Evolutionary conservation across 1,284 basidiomycete genomes (phyloP).

Genomic region (Puccinia polysora): DNA sequence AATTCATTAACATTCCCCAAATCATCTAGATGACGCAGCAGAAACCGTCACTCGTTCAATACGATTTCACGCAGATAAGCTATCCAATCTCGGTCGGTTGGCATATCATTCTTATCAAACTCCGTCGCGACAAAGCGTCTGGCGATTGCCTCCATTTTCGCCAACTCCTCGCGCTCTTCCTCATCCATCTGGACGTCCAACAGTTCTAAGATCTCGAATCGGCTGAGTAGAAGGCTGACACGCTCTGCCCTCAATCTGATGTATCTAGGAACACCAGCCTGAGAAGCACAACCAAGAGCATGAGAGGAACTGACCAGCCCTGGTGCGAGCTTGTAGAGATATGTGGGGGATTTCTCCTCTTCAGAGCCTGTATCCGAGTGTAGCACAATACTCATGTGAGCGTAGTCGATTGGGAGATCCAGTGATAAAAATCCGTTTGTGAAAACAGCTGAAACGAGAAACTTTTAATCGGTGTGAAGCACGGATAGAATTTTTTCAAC

Average conservation of each 20-base stretch:
- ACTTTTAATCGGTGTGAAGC: too few relatives aligned
- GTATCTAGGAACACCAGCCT: constrained; percentile 6
- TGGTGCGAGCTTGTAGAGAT: constrained; percentile 9
- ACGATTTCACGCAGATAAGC: neutral
- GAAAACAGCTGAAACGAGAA: neutral
- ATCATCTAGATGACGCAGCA: too few relatives aligned
- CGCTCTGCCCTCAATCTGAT: neutral
- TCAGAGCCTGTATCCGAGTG: neutral
- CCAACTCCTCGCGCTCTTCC: neutral
- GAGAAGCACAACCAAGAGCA: constrained; percentile 9
- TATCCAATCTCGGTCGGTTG: neutral
- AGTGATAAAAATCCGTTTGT: neutral
- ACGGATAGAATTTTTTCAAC: too few relatives aligned
- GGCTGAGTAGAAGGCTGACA: neutral
- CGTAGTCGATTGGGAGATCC: neutral
- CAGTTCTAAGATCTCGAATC: constrained; percentile 5
- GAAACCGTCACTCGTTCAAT: too few relatives aligned
- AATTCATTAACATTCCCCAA: too few relatives aligned
- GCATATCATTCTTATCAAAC: neutral
- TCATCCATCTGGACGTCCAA: constrained; percentile 2
- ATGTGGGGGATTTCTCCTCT: neutral
- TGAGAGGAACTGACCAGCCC: constrained; percentile 1
- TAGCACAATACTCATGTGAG: constrained; percentile 5
- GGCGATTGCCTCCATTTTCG: neutral
- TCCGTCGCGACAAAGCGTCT: neutral